Conservation (phyloP, 169 alveolate species). For the Perkinsus olseni region DNA sequence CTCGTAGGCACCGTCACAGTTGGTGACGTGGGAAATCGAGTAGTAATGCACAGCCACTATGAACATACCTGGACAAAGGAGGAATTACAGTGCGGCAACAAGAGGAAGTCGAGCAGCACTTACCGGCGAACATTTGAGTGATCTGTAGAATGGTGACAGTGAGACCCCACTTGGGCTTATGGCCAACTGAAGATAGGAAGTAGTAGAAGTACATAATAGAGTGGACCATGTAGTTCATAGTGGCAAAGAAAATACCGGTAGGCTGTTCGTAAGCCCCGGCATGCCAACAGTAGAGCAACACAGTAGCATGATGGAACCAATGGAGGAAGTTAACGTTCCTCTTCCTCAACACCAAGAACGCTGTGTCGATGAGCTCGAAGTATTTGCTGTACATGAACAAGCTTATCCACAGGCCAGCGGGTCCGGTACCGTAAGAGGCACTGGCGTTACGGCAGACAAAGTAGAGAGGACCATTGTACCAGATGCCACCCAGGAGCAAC, state of each 20-base stretch:
- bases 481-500: background rate
- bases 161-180: slow-evolving; percentile 55
- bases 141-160: slow-evolving; percentile 55
- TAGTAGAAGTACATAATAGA: slow-evolving; percentile 68
- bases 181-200: slow-evolving; percentile 43
- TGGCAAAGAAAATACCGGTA: slow-evolving; percentile 55
- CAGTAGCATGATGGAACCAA: slow-evolving; percentile 75
- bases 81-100: too few relatives aligned
- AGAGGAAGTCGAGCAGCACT: background rate
- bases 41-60: too few relatives aligned
- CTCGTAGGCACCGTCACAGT: too few relatives aligned
- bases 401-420: slow-evolving; percentile 55
- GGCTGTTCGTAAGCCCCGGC: slow-evolving; percentile 58
- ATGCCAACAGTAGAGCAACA: slow-evolving; percentile 69
- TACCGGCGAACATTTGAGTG: slow-evolving; percentile 58
- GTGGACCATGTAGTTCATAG: slow-evolving; percentile 67
- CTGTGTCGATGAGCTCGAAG: slow-evolving; percentile 64
- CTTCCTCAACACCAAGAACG: slow-evolving; percentile 52
- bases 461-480: background rate
- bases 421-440: slow-evolving; percentile 55
- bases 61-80: too few relatives aligned
- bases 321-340: slow-evolving; percentile 52
- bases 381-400: slow-evolving; percentile 60
- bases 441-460: slow-evolving; percentile 19
- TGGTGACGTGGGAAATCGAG: too few relatives aligned